These are phyloP conservation scores for Eimeria necatrix DNA, from an alignment of 169 alveolate species.

Conservation along the genomic window DNA sequence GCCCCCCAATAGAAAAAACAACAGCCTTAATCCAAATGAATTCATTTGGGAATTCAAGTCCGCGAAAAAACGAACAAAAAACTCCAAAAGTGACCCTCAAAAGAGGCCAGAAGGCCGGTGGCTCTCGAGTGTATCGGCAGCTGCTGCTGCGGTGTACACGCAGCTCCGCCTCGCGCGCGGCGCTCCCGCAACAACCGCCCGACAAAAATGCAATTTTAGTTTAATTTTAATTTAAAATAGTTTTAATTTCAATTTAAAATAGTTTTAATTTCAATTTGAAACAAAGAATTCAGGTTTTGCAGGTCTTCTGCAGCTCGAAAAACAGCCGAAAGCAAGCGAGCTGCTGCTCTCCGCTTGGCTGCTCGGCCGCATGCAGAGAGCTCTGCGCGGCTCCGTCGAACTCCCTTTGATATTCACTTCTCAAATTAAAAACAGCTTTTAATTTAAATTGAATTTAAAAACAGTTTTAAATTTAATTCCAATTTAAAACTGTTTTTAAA, in stretches of 20 bases:
- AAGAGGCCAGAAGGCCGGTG: not conserved
- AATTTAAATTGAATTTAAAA: too few species aligned
- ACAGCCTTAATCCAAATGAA: not conserved
- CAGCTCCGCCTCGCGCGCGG: too few species aligned
- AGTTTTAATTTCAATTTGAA: not conserved
- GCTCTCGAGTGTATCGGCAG: conserved; percentile 23
- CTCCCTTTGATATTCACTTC: not conserved
- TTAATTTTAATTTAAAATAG: too few species aligned
- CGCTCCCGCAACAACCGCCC: too few species aligned
- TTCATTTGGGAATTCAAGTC: not conserved
- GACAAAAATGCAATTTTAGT: not conserved
- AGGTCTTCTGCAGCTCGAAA: too few species aligned
- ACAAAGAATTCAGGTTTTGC: not conserved
- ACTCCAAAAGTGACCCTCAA: not conserved
- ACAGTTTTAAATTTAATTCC: too few species aligned
- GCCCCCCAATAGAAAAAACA: not conserved
- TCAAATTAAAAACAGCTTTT: too few species aligned
- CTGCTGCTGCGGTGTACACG: conserved; percentile 25
- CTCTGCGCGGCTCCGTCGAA: not conserved
- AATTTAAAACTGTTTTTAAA: too few species aligned
- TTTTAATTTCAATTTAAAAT: too few species aligned
- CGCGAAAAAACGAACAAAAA: not conserved
- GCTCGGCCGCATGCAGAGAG: not conserved
- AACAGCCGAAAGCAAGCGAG: too few species aligned
- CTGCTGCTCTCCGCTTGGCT: not conserved